Evolutionary conservation across 495 filamentous ascomycete species (phyloP).

Genomic region (Daldinia bambusicola): DNA sequence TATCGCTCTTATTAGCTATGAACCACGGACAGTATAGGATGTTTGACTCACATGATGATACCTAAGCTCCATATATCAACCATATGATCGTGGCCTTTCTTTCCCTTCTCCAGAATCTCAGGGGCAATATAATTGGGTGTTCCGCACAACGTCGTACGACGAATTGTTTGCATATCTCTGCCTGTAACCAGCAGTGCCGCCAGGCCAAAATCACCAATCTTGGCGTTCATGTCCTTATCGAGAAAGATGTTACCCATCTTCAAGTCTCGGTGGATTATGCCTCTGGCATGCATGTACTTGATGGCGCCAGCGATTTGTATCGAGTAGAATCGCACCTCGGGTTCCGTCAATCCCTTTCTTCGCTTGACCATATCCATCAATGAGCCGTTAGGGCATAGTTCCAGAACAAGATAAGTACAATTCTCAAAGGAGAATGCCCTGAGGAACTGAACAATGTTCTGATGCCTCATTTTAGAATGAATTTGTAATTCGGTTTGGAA

Average conservation of each 20-base stretch:
- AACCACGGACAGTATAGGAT: background rate
- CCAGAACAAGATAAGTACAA: slow-evolving; percentile 92
- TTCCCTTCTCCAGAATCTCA: slow-evolving; percentile 88
- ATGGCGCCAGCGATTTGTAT: slow-evolving; percentile 95
- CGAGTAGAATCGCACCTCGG: slow-evolving; percentile 90
- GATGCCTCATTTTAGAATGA: slow-evolving; percentile 95
- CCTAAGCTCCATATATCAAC: slow-evolving; percentile 98
- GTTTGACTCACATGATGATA: slow-evolving; percentile 81
- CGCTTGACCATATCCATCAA: slow-evolving; percentile 97
- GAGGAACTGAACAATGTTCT: slow-evolving; percentile 93
- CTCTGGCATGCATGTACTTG: slow-evolving; percentile 94
- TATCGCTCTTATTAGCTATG: slow-evolving; percentile 47
- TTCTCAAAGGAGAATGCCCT: slow-evolving; percentile 90
- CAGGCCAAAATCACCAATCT: slow-evolving; percentile 96
- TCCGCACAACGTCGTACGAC: slow-evolving; percentile 91
- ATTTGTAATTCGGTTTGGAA: slow-evolving; percentile 98
- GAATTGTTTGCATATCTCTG: slow-evolving; percentile 77
- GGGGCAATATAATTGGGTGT: slow-evolving; percentile 99
- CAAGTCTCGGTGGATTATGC: slow-evolving; percentile 94
- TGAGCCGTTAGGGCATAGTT: slow-evolving; percentile 95
- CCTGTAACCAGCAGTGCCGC: slow-evolving; percentile 91
- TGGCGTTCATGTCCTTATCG: slow-evolving; percentile 95
- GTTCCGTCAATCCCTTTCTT: slow-evolving; percentile 84
- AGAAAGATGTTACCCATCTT: slow-evolving; percentile 99
- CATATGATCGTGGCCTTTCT: slow-evolving; percentile 85